Base-by-base conservation (phyloP, 257 asterid genomes). In the Solanum infundibuliforme region DNA sequence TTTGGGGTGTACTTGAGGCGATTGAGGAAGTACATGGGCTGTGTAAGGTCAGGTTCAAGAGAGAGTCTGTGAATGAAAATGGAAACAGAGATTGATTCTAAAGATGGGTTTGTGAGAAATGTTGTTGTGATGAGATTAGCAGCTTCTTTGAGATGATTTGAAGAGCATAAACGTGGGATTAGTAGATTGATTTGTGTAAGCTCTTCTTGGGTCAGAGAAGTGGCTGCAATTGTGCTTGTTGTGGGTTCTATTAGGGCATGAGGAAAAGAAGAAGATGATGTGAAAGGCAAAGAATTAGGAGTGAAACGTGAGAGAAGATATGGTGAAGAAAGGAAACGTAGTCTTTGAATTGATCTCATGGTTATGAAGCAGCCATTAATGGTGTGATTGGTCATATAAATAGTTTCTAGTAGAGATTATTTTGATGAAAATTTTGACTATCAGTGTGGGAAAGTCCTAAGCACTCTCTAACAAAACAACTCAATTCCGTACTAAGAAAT, bases 1-100 rank as follows among this genome's bases (percentile, higher is more conserved):
- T 87, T 77, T 60, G 72, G 91, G 55, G 83, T 90, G 91, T 87
- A 69, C 87, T 93, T 93, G 83, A 93, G 91, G 89, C 89, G 13
- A 87, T 93, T 93, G 87, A 93, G 96, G 16, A 93, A 90, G 91
- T 92, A 91, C 96, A 93, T 93, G 29, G 89, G 85, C 21, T 86
- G 91, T 87, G 92, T 86, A 89, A 93, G 94, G 88, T 93, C 94
- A 52, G 93, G 93, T 72, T 93, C 91, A 32, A 72, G 88, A 27
- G 93, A 87, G 84, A 93, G 91, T 14, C 87, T 84, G 82, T 87
- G 86, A 87, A 90, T 79, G 89, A 91, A 90, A 58, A 75, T 10
- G 77, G 95, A 86, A 83, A 92, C 77, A 52, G 94, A 89, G 52
- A 93, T 91, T 32, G 94, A 90, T 11, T 83, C 18, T 21, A 93